Evolutionary conservation across 176 grass and related monocot species (phyloP).

Genomic region (Zoysia japonica): DNA sequence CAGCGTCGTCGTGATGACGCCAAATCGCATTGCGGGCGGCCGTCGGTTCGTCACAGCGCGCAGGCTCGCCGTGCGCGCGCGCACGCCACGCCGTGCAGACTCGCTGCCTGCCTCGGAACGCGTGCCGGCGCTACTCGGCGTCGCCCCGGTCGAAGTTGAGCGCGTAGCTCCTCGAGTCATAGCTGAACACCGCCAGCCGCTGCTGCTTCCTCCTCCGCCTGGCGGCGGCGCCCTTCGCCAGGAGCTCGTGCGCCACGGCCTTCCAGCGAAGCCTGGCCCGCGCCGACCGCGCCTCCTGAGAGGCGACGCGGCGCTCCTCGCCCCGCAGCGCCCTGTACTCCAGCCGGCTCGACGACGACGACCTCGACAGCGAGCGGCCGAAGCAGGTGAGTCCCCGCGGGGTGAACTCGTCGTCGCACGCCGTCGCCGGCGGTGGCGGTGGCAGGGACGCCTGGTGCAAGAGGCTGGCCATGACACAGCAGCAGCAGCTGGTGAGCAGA

Average conservation of each 20-base stretch:
- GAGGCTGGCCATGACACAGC: conserved; percentile 40
- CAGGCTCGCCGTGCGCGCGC: too few species aligned
- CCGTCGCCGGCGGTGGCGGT: not conserved
- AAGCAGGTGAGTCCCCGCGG: conserved; percentile 54
- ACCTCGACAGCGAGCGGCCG: conserved; percentile 50
- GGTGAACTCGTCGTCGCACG: conserved; percentile 39
- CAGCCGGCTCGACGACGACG: conserved; percentile 42
- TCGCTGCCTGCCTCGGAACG: too few species aligned
- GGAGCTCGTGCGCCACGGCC: conserved; percentile 55
- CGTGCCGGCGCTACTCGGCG: not conserved
- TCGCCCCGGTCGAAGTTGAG: conserved; percentile 58
- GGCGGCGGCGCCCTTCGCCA: conserved; percentile 20
- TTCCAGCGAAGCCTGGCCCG: conserved; percentile 56
- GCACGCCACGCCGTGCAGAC: too few species aligned
- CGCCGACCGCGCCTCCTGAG: conserved; percentile 40
- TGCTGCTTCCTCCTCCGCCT: conserved; percentile 39
- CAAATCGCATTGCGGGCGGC: too few species aligned
- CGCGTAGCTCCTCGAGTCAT: conserved; percentile 61
- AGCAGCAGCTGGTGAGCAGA: not conserved
- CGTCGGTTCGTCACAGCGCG: too few species aligned
- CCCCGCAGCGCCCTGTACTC: conserved; percentile 39
- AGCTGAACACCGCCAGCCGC: conserved; percentile 42
- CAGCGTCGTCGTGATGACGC: too few species aligned
- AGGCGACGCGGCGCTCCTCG: conserved; percentile 25
- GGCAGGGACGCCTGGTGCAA: conserved; percentile 47